Base-by-base conservation (phyloP, 2,329 filamentous ascomycete species). In the Leptoxyphium fumago region DNA sequence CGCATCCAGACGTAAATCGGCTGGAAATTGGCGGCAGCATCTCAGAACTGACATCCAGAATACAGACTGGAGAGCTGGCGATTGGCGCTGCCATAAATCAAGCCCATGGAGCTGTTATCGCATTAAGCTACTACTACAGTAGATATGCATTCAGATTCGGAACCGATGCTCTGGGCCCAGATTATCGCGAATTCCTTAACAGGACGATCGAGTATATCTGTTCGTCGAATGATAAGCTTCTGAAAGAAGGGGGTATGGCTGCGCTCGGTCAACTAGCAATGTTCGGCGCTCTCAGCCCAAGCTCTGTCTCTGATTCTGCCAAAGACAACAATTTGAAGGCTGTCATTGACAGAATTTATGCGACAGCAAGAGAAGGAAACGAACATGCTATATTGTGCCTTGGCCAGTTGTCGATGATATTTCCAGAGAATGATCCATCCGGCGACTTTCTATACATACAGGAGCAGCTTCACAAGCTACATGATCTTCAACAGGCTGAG, bases 401-500 rank as follows among this genome's bases (percentile, higher is more conserved):
- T 5, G 91, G 91, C 0, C 74, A 83, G 40, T 66, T 96, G 2
- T 78, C 82, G 0, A 74, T 85, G 43, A 74, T 81, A 1, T 62
- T 78, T 2, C 63, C 69, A 10, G 66, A 73, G 29, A 58, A 63
- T 1, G 55, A 61, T 2, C 54, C 59, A 14, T 56, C 57, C 5
- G 47, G 54, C 26, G 54, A 61, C 1, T 61, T 83, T 1, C 64
- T 64, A 2, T 64, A 70, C 9, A 74, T 94, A 5, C 64, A 86
- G 10, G 71, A 77, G 10, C 77, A 75, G 26, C 67, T 96, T 0
- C 84, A 88, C 58, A 72, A 72, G 9, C 69, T 96, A 2, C 82
- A 93, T 53, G 87, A 94, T 57, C 77, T 91, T 38, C 84, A 84
- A 52, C 82, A 87, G 52, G 77, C 84, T 0, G 89, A 96, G 60